Conservation (phyloP, 768 basidiomycete genomes). For the Agrocybe chaxingu region DNA sequence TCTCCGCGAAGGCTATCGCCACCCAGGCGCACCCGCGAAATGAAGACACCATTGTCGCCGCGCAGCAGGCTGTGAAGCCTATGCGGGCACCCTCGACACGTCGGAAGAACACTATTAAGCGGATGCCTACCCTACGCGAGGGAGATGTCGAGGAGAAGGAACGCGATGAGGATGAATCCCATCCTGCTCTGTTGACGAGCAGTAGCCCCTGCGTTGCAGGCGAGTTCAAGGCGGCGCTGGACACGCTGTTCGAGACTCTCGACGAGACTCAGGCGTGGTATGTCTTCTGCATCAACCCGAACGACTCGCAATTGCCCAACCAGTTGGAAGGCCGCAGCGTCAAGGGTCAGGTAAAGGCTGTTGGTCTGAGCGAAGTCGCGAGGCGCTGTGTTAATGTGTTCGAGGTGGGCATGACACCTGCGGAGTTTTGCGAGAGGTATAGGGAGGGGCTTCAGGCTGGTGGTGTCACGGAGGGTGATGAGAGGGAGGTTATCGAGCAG, state of each 20-base stretch:
- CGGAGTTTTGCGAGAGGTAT: slow-evolving; percentile 87
- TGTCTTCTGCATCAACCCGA: slow-evolving; percentile 91
- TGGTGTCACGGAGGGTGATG: slow-evolving; percentile 57
- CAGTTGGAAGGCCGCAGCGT: slow-evolving; percentile 91
- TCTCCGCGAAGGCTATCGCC: slow-evolving; percentile 85
- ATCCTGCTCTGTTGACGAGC: slow-evolving; percentile 27
- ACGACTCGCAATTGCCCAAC: slow-evolving; percentile 92
- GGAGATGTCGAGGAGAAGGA: slow-evolving; percentile 45
- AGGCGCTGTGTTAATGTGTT: slow-evolving; percentile 63
- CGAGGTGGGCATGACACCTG: slow-evolving; percentile 81
- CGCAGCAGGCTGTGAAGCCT: slow-evolving; percentile 90
- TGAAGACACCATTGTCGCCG: slow-evolving; percentile 93
- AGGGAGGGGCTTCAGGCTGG: slow-evolving; percentile 54
- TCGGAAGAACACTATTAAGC: slow-evolving; percentile 70
- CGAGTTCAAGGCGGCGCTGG: slow-evolving; percentile 82
- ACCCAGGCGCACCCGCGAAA: slow-evolving; percentile 90
- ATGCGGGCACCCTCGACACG: slow-evolving; percentile 91
- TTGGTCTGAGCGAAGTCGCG: slow-evolving; percentile 77
- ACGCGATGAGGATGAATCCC: slow-evolving; percentile 50
- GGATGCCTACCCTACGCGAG: slow-evolving; percentile 52
- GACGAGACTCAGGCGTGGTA: slow-evolving; percentile 91
- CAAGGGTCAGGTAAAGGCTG: slow-evolving; percentile 85
- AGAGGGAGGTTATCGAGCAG: slow-evolving; percentile 59
- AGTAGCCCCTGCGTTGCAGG: slow-evolving; percentile 74
- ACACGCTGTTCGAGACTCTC: slow-evolving; percentile 83